Conservation (phyloP, 805 yeast genomes). For the Grigorovia yakushimaensis region DNA sequence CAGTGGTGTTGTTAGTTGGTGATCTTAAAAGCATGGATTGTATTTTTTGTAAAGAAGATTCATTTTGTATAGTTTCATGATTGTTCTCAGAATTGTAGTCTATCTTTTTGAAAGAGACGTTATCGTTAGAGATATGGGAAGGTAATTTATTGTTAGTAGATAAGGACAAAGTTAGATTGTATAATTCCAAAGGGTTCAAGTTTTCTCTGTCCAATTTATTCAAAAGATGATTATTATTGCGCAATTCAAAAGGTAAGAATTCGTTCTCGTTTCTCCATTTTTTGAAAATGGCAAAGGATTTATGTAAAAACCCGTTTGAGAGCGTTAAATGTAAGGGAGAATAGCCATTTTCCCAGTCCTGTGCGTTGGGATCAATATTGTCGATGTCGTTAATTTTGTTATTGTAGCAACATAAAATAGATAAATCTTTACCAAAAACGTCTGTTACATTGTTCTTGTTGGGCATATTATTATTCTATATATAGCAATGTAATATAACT, state of each 20-base stretch:
- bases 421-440: constrained; percentile 50
- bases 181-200: constrained; percentile 61
- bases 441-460: constrained; percentile 29
- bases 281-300: constrained; percentile 23
- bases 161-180: constrained; percentile 14
- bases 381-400: constrained; percentile 7
- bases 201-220: constrained; percentile 59
- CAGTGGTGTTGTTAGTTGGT: neutral
- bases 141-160: neutral
- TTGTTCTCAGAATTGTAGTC: no score
- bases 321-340: constrained; percentile 64
- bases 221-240: constrained; percentile 22
- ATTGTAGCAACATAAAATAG: constrained; percentile 19
- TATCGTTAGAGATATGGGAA: neutral
- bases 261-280: constrained; percentile 21
- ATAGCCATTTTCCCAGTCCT: constrained; percentile 75
- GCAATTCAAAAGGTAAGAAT: constrained; percentile 11
- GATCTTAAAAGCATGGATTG: neutral
- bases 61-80: neutral
- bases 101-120: no score
- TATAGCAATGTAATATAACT: neutral
- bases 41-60: neutral
- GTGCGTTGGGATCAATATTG: constrained; percentile 30
- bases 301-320: constrained; percentile 22
- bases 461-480: neutral